Evolutionary conservation across 306 rosid species (phyloP).

Genomic region (Prunus mira): DNA sequence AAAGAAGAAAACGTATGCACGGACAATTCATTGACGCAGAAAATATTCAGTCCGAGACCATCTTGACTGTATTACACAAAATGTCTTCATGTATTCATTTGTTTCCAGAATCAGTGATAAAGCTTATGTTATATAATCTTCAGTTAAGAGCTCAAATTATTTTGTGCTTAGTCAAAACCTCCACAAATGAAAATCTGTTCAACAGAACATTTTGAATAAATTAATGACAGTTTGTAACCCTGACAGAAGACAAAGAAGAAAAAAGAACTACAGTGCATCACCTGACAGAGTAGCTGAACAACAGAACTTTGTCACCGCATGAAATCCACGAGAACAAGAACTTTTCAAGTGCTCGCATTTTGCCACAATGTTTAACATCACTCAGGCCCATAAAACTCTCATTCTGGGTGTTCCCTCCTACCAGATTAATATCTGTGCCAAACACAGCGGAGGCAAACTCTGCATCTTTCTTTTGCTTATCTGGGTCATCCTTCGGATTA

Average conservation of each 20-base stretch:
- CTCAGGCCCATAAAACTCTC: constrained; percentile 93
- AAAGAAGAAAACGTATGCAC: neutral
- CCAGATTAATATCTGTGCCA: constrained; percentile 81
- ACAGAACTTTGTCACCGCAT: constrained; percentile 84
- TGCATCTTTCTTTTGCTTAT: constrained; percentile 83
- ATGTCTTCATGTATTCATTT: neutral
- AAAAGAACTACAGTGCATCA: neutral
- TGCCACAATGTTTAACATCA: constrained; percentile 84
- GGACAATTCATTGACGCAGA: neutral
- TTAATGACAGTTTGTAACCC: neutral
- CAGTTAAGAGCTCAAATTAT: neutral
- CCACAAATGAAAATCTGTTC: too few species aligned
- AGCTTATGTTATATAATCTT: neutral
- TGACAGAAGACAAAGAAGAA: neutral
- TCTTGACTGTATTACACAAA: neutral
- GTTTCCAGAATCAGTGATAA: too few species aligned
- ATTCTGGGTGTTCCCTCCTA: constrained; percentile 70
- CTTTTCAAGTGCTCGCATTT: constrained; percentile 89
- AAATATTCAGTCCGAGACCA: neutral
- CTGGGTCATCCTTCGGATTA: constrained; percentile 74
- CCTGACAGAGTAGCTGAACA: constrained; percentile 97
- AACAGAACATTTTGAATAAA: neutral
- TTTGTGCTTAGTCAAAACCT: neutral
- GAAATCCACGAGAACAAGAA: constrained; percentile 69
- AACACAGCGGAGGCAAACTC: constrained; percentile 79